Evolutionary conservation across 352 stramenopile genomes (phyloP).

Genomic region (Phytophthora meadii): DNA sequence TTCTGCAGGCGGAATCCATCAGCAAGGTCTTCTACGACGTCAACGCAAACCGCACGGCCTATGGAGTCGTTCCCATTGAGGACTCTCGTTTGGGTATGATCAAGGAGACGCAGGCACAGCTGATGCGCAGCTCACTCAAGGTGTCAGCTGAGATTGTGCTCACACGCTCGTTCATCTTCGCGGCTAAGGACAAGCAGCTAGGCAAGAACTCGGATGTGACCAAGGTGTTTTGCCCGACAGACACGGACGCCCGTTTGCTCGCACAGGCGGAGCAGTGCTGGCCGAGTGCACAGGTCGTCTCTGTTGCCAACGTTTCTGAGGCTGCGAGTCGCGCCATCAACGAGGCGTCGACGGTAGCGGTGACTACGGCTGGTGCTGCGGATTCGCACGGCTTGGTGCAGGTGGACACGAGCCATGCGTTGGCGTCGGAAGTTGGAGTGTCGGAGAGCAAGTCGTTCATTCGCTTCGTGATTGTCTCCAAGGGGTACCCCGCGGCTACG

Average conservation of each 20-base stretch:
- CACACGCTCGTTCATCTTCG: constrained; percentile 75
- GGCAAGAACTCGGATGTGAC: constrained; percentile 60
- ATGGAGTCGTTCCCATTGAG: constrained; percentile 88
- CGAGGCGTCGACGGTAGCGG: constrained; percentile 53
- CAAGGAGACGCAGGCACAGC: constrained; percentile 85
- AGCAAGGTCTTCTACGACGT: constrained; percentile 85
- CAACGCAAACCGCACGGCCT: constrained; percentile 81
- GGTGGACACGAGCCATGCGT: constrained; percentile 57
- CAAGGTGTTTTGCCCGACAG: constrained; percentile 63
- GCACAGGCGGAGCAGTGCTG: constrained; percentile 75
- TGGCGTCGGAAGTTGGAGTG: constrained; percentile 53
- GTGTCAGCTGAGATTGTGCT: constrained; percentile 80
- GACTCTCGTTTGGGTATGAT: constrained; percentile 86
- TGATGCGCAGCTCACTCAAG: constrained; percentile 78
- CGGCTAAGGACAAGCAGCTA: constrained; percentile 52
- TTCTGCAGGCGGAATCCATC: constrained; percentile 66
- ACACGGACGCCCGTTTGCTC: constrained; percentile 61
- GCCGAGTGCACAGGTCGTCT: constrained; percentile 74
- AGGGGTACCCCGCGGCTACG: constrained; percentile 64
- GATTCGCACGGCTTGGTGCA: constrained; percentile 47
- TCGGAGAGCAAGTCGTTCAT: constrained; percentile 54
- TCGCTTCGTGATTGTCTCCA: constrained; percentile 81
- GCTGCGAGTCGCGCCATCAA: constrained; percentile 50
- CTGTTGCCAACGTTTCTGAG: constrained; percentile 69
- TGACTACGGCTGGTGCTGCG: constrained; percentile 63